Conservation (phyloP, 2,329 filamentous ascomycete genomes). For the Penicillium sp. region DNA sequence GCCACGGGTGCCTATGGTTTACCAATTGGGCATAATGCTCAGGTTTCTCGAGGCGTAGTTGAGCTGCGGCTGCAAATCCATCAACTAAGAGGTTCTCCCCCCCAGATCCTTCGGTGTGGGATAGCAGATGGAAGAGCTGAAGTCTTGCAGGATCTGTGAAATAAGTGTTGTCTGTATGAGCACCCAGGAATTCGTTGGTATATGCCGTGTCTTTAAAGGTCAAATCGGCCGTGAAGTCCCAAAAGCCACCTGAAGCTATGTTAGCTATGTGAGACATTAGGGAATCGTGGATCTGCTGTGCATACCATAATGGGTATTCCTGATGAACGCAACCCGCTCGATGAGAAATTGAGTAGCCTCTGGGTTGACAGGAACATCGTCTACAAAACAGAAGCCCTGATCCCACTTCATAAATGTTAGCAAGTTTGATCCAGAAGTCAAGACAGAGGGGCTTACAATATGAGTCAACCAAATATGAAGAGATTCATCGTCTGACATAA, state of each 20-base stretch:
- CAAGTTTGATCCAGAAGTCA: neutral
- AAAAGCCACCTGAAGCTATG: conserved; percentile 57
- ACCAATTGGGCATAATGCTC: conserved; percentile 59
- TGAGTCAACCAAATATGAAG: conserved; percentile 62
- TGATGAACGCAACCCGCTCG: conserved; percentile 79
- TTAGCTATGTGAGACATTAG: neutral
- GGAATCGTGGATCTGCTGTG: neutral
- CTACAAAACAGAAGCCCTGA: conserved; percentile 76
- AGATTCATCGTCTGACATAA: conserved; percentile 58
- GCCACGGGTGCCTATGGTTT: conserved; percentile 63
- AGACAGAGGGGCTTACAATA: conserved; percentile 46
- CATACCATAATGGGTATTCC: conserved; percentile 84
- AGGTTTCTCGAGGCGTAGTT: conserved; percentile 56
- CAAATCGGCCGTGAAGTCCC: conserved; percentile 87
- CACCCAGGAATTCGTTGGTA: conserved; percentile 75
- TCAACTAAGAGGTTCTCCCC: conserved; percentile 83
- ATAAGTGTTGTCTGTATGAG: conserved; percentile 94
- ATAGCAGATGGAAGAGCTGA: conserved; percentile 89
- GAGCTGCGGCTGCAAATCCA: conserved; percentile 69
- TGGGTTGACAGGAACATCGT: conserved; percentile 65
- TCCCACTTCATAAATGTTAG: conserved; percentile 50
- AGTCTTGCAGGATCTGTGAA: conserved; percentile 89
- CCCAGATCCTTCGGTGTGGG: conserved; percentile 64
- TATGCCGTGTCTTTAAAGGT: conserved; percentile 89
- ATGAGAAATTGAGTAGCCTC: conserved; percentile 72